These are phyloP conservation scores for Penicillium atrosanguineum DNA, from an alignment of 495 filamentous ascomycete species.

Conservation along the genomic window DNA sequence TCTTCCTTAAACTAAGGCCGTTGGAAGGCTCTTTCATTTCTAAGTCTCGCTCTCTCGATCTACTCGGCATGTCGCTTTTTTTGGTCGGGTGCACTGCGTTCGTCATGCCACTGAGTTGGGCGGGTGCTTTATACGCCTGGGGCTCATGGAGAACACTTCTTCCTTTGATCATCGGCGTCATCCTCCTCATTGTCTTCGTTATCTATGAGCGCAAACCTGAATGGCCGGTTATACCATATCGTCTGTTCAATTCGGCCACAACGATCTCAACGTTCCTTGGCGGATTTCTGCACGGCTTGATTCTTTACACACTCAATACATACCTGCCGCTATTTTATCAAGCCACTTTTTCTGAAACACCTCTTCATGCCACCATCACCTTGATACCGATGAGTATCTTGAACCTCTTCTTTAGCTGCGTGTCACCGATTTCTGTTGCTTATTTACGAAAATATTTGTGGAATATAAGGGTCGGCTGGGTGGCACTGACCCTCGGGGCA, in stretches of 20 bases:
- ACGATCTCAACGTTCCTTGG: constrained; percentile 22
- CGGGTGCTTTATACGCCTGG: constrained; percentile 55
- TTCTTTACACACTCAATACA: constrained; percentile 24
- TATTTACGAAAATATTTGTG: constrained; percentile 44
- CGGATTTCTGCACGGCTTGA: constrained; percentile 9
- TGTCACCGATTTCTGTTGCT: constrained; percentile 28
- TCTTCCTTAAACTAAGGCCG: constrained; percentile 41
- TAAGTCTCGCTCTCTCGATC: background rate
- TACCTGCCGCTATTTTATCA: constrained; percentile 51
- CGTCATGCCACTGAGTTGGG: constrained; percentile 54
- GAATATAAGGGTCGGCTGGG: constrained; percentile 37
- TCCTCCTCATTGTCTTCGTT: constrained; percentile 14
- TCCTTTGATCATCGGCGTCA: constrained; percentile 24
- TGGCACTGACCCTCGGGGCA: constrained; percentile 36
- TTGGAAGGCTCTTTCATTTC: constrained; percentile 6
- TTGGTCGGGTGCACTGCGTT: too few relatives aligned
- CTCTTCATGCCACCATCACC: constrained; percentile 29
- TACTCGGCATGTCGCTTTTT: too few relatives aligned
- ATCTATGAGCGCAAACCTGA: constrained; percentile 11
- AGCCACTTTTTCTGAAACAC: constrained; percentile 25
- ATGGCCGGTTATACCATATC: constrained; percentile 23
- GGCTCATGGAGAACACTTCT: constrained; percentile 46
- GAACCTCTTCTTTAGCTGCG: constrained; percentile 11
- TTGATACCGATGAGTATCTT: background rate
- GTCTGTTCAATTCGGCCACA: constrained; percentile 32